Evolutionary conservation across 805 yeast genomes (phyloP), one percentile per base, ranked within the genome.

Genomic region (Schizosaccharomyces pombe): DNA sequence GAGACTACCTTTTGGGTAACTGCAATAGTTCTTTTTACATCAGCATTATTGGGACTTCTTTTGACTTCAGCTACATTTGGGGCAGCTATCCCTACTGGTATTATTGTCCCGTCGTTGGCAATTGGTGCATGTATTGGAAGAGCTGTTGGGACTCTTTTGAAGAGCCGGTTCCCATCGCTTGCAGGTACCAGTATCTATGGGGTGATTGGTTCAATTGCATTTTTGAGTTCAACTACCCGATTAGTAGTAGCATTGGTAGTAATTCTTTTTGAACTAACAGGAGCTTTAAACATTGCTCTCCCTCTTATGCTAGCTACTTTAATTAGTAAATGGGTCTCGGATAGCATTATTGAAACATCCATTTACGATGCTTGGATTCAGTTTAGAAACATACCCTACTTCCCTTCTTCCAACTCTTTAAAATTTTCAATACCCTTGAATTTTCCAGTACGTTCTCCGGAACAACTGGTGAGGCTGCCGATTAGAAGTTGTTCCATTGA

Each of bases 291-390:
- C 52, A 89, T 85, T 63, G 83, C 91, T 57, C 74, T 93, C 11
- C 99, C 99, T 1, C 84, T 94, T 0, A 91, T 91, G 98, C 82
- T 91, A 54, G 93, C 85, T 0, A 94, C 91, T 1, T 89, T 94
- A 1, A 76, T 80, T 9, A 87, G 97, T 2, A 84, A 84, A 61
- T 68, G 78, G 40, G 78, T 91, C 16, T 76, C 78, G 59, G 91
- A 84, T 56, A 71, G 68, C 55, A 79, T 81, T 71, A 37, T 16
- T 37, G 24, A 19, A 11, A 16, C 22, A 16, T 37, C 43, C 43
- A 37, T 37, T n/a, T 37, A 37, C 9, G 43, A 37, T 37, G n/a
- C 43, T 1, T 37, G 43, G 43, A 5, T 37, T 16, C 43, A 37
- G 24, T 14, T 37, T 37, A 37, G 22, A 14, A 37, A 14, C 9